These are phyloP conservation scores for Cunninghamia lanceolata DNA, from an alignment of 75 land plant genomes.

Conservation along the genomic window DNA sequence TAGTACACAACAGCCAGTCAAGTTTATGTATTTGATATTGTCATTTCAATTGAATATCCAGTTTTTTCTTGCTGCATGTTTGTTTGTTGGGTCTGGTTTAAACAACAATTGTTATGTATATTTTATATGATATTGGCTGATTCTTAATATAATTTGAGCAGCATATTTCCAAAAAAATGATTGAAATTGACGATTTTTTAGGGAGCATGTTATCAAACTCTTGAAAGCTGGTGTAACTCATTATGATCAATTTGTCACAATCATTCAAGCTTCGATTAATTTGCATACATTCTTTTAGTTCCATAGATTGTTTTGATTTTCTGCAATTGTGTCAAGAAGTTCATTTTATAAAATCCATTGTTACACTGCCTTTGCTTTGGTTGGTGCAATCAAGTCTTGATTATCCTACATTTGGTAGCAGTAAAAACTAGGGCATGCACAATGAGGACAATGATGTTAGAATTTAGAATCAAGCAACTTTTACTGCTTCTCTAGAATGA, in stretches of 20 bases:
- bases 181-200: neutral
- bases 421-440: neutral
- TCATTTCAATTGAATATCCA: neutral
- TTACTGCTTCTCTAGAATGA: neutral
- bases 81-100: neutral
- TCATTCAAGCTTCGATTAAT: neutral
- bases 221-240: neutral
- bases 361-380: neutral
- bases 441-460: neutral
- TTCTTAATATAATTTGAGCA: neutral
- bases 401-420: neutral
- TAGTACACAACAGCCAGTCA: neutral
- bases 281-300: too few species aligned
- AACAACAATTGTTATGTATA: neutral
- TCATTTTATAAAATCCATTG: neutral
- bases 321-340: too few species aligned
- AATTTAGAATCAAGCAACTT: neutral
- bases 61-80: too few species aligned
- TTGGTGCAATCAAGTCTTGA: neutral
- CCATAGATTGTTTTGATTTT: too few species aligned
- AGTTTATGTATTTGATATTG: neutral
- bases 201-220: neutral
- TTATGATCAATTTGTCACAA: neutral
- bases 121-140: neutral
- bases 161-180: neutral